A percentile compares a stretch with the other conserved stretches of the same genome.
Evolutionary conservation across 169 alveolate species (phyloP).

Genomic region (Eimeria necatrix): DNA sequence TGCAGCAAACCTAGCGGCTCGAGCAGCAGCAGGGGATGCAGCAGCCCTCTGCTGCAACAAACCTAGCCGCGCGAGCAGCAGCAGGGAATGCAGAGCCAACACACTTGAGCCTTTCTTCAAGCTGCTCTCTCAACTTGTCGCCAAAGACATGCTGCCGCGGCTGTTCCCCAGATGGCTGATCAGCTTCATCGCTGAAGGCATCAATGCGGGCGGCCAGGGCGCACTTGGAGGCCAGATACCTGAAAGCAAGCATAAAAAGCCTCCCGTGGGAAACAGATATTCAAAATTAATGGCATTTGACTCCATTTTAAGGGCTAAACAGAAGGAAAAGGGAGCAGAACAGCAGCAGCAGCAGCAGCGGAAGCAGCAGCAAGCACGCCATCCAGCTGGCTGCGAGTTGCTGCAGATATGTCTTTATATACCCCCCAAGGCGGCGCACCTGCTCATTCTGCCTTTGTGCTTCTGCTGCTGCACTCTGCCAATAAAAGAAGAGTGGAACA

Average conservation of each 20-base stretch:
- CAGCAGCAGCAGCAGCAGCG: background rate
- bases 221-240: slow-evolving; percentile 98
- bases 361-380: background rate
- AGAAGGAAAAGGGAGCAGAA: background rate
- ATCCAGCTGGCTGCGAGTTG: background rate
- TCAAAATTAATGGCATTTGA: background rate
- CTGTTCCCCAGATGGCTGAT: background rate
- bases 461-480: slow-evolving; percentile 96
- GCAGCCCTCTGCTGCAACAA: background rate
- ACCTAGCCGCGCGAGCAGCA: background rate
- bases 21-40: background rate
- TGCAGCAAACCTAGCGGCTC: background rate
- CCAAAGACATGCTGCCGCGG: slow-evolving; percentile 94
- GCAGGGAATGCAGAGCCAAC: background rate
- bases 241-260: slow-evolving; percentile 76
- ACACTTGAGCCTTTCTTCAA: slow-evolving; percentile 96
- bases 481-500: slow-evolving; percentile 97
- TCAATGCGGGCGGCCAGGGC: slow-evolving; percentile 99
- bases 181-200: slow-evolving; percentile 88
- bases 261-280: background rate
- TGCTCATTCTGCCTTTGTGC: slow-evolving; percentile 92
- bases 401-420: background rate
- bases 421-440: background rate
- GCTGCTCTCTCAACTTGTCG: slow-evolving; percentile 94
- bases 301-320: background rate